A percentile compares a stretch with the other conserved stretches of the same genome.
Evolutionary conservation across 768 basidiomycete genomes (phyloP).

Genomic region (Pulveroboletus ravenelii): DNA sequence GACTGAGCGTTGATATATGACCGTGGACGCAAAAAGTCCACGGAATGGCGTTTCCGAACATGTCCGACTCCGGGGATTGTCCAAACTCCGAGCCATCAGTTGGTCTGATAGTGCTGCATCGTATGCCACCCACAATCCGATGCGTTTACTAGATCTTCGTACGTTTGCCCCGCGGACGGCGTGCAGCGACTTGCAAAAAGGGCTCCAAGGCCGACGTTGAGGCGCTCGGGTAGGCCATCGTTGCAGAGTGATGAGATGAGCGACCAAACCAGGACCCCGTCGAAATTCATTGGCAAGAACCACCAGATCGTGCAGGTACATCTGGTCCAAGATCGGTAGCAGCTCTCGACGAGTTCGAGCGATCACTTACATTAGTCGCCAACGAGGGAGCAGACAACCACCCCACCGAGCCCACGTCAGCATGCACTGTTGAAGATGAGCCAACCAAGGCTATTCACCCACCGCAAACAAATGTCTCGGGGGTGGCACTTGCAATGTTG

Average conservation of each 20-base stretch:
- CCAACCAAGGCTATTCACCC: not conserved
- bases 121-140: too few species aligned
- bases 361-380: not conserved
- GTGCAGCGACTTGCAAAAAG: too few species aligned
- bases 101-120: too few species aligned
- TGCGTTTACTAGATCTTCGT: too few species aligned
- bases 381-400: not conserved
- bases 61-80: too few species aligned
- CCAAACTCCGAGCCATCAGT: too few species aligned
- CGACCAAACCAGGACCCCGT: not conserved
- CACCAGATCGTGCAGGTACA: not conserved
- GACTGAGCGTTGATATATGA: too few species aligned
- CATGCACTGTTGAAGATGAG: not conserved
- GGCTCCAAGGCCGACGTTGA: too few species aligned
- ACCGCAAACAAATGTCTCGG: not conserved
- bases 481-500: not conserved
- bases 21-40: too few species aligned
- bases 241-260: not conserved
- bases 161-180: too few species aligned
- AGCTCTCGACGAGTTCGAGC: constrained; percentile 6
- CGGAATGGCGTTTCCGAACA: too few species aligned
- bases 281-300: not conserved
- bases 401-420: not conserved
- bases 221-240: too few species aligned
- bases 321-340: not conserved